phyloP scores from a whole-genome alignment of 1,284 basidiomycete species.

The Rhodotorula sp. region DNA sequence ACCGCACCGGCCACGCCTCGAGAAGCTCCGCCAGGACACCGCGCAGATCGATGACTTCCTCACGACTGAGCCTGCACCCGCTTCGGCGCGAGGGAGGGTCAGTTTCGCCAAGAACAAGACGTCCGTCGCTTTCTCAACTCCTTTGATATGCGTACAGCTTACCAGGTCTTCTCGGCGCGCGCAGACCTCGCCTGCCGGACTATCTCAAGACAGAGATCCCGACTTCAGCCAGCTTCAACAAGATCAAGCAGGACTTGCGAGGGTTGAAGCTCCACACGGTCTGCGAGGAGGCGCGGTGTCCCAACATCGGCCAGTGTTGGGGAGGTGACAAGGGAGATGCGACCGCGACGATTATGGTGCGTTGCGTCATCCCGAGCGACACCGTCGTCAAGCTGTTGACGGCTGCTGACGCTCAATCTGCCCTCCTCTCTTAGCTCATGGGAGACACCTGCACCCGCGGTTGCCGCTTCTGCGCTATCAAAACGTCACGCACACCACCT shows the following conservation, averaged over 20 bases:
- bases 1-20: conserved; percentile 44
- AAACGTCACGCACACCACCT: conserved; percentile 83
- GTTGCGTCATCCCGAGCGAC: conserved; percentile 27
- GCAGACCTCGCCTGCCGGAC: conserved; percentile 80
- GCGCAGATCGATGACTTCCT: conserved; percentile 84
- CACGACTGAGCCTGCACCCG: conserved; percentile 49
- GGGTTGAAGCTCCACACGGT: conserved; percentile 91
- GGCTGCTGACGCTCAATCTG: neutral
- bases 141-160: neutral
- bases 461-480: conserved; percentile 96
- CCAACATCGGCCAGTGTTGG: conserved; percentile 99
- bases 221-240: conserved; percentile 79
- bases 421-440: conserved; percentile 68
- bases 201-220: conserved; percentile 83
- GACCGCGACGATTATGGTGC: conserved; percentile 98
- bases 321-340: conserved; percentile 80
- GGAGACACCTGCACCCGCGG: conserved; percentile 99
- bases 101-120: conserved; percentile 73
- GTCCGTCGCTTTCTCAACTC: conserved; percentile 52
- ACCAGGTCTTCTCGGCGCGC: neutral
- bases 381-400: no score
- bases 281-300: conserved; percentile 97
- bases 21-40: conserved; percentile 63
- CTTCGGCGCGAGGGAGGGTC: conserved; percentile 59
- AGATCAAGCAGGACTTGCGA: conserved; percentile 92